Evolutionary conservation across 2,329 filamentous ascomycete species (phyloP).

Genomic region (Aspergillus proliferans): DNA sequence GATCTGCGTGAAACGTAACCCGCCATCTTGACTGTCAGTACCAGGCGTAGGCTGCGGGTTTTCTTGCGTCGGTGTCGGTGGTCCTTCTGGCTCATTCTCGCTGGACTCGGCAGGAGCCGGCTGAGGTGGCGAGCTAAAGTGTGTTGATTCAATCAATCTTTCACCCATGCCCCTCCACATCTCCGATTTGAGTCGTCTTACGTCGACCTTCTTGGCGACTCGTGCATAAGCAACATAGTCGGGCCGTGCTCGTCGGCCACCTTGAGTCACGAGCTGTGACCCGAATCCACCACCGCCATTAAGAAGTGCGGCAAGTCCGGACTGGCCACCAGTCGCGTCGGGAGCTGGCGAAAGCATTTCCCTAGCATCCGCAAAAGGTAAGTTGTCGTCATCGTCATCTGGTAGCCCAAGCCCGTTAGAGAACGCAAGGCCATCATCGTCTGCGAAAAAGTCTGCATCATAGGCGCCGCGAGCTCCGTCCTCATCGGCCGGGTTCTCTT

Average conservation of each 20-base stretch:
- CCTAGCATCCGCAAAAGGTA: constrained; percentile 44
- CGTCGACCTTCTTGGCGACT: constrained; percentile 62
- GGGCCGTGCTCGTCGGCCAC: constrained; percentile 50
- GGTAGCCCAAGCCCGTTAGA: constrained; percentile 40
- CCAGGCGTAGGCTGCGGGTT: constrained; percentile 20
- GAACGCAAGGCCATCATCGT: constrained; percentile 56
- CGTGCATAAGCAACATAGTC: constrained; percentile 62
- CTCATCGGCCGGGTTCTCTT: constrained; percentile 46
- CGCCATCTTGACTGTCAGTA: constrained; percentile 40
- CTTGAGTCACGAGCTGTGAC: constrained; percentile 57
- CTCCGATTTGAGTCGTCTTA: constrained; percentile 58
- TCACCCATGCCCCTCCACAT: constrained; percentile 59
- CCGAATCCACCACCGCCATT: constrained; percentile 49
- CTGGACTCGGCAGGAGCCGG: constrained; percentile 10
- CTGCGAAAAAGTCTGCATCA: constrained; percentile 89
- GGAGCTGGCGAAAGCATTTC: constrained; percentile 42
- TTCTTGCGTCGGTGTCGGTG: constrained; percentile 21
- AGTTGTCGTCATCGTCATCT: constrained; percentile 43
- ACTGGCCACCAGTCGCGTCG: constrained; percentile 29
- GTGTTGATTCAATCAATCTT: constrained; percentile 30
- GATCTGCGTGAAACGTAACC: constrained; percentile 79
- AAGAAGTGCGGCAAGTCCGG: constrained; percentile 34
- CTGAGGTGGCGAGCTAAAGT: constrained; percentile 26
- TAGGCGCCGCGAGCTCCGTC: constrained; percentile 69
- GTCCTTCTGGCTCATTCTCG: constrained; percentile 10